Conservation (phyloP, 352 stramenopile species). For the Thraustochytrium sp. region DNA sequence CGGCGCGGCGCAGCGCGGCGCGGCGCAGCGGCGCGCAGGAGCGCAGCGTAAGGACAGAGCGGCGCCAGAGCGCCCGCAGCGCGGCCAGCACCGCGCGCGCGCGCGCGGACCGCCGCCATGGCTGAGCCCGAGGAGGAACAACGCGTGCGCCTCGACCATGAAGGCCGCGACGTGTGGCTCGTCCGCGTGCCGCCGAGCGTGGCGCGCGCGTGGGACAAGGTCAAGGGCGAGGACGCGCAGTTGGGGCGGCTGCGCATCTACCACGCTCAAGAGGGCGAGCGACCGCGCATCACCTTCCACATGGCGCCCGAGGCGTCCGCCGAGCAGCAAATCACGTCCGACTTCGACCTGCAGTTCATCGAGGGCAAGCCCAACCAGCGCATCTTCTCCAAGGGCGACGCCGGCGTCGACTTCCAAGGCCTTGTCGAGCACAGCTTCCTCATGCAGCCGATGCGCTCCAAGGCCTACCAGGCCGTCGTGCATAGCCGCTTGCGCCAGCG, state of each 20-base stretch:
- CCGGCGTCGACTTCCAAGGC: conserved; percentile 29
- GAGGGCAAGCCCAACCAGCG: conserved; percentile 13
- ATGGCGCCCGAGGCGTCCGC: background rate
- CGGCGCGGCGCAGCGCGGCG: too few species aligned
- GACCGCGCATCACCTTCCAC: conserved; percentile 13
- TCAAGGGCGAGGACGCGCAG: background rate
- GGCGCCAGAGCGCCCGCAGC: too few species aligned
- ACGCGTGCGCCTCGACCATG: conserved; percentile 8
- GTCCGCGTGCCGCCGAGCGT: conserved; percentile 29
- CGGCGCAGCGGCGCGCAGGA: too few species aligned
- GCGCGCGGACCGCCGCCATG: background rate
- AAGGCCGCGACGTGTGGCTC: conserved; percentile 34
- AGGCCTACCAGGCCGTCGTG: background rate
- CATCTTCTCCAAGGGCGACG: conserved; percentile 39
- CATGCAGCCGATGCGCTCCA: conserved; percentile 20
- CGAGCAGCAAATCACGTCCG: background rate
- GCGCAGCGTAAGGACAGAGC: too few species aligned
- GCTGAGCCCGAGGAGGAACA: conserved; percentile 13
- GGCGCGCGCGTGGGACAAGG: conserved; percentile 15
- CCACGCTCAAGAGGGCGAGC: background rate
- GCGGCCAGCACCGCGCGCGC: too few species aligned
- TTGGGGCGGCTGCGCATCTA: conserved; percentile 17
- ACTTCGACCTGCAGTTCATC: conserved; percentile 27
- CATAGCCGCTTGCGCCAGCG: background rate
- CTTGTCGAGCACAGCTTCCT: conserved; percentile 30